Evolutionary conservation across 2,329 filamentous ascomycete genomes (phyloP), one percentile per base, ranked within the genome.

Genomic region (Fusarium nisikadoi): DNA sequence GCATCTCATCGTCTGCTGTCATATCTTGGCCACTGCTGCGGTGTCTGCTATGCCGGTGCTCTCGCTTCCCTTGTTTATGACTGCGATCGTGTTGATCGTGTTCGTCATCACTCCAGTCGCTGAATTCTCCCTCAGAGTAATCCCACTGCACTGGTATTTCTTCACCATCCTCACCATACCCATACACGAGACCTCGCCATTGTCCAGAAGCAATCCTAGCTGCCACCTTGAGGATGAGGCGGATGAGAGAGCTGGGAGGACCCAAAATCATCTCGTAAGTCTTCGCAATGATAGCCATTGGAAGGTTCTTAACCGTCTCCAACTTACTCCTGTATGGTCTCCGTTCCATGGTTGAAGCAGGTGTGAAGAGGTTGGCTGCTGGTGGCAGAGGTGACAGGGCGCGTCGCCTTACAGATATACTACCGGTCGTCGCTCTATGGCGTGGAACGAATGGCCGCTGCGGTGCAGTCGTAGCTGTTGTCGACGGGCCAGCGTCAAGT

Each of bases 191-290:
- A 69, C 88, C 92, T 77, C 88, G 84, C 91, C 87, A 90, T 82
- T 89, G 86, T 23, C 88, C 89, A 35, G 86, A 85, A 3, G 91
- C 88, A 69, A 97, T 94, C 69, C 89, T 90, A 1, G 93, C 91
- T 2, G 94, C 93, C 62, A 97, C 93, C 62, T 90, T 90, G 8
- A 97, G 87, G 86, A 97, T 94, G 43, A 97, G 84, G 31, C 89
- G 86, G 39, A 97, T 88, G 4, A 97, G 87, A 75, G 95, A 90
- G 20, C 91, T 89, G 0, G 95, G 94, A n/a, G 94, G 94, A 1
- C 93, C 90, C 19, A 97, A 83, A 8, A 97, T 86, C 35, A 96
- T 87, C 56, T 93, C 90, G 70, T 89, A 91, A 0, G 94, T 94
- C 81, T 93, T 95, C 62, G 91, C 89, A 31, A 97, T 87, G 35